These are phyloP conservation scores for Melampsora larici-populina DNA, from an alignment of 1,284 basidiomycete genomes.

Conservation along the genomic window DNA sequence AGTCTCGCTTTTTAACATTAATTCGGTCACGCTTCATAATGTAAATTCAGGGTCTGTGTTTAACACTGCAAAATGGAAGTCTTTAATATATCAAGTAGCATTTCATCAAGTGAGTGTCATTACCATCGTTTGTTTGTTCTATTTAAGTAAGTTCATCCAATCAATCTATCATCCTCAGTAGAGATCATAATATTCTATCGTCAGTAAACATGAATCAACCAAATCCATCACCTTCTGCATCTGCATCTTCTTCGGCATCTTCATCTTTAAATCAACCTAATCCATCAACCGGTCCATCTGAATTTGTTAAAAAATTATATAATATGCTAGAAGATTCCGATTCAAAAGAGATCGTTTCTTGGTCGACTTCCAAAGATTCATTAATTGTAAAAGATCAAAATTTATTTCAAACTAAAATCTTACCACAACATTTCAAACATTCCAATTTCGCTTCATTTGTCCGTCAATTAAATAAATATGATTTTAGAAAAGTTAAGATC, in stretches of 20 bases:
- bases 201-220: too few relatives aligned
- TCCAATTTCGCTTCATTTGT: constrained; percentile 76
- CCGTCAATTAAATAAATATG: constrained; percentile 95
- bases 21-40: too few relatives aligned
- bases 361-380: constrained; percentile 79
- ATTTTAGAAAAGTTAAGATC: constrained; percentile 78
- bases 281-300: constrained; percentile 55
- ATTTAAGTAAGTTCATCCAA: too few relatives aligned
- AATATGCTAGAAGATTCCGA: constrained; percentile 85
- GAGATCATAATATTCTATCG: too few relatives aligned
- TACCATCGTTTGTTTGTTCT: too few relatives aligned
- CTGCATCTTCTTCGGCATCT: not conserved
- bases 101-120: too few relatives aligned
- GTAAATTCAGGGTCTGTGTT: too few relatives aligned
- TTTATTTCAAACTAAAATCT: constrained; percentile 88
- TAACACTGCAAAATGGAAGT: too few relatives aligned
- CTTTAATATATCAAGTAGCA: too few relatives aligned
- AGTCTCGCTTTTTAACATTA: too few relatives aligned
- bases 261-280: not conserved
- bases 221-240: too few relatives aligned
- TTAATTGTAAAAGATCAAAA: constrained; percentile 99
- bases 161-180: too few relatives aligned
- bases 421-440: constrained; percentile 93
- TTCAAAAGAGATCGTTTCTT: constrained; percentile 73
- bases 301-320: constrained; percentile 95